Conservation (phyloP, 176 grass and related monocot species). For the Zoysia pacifica region DNA sequence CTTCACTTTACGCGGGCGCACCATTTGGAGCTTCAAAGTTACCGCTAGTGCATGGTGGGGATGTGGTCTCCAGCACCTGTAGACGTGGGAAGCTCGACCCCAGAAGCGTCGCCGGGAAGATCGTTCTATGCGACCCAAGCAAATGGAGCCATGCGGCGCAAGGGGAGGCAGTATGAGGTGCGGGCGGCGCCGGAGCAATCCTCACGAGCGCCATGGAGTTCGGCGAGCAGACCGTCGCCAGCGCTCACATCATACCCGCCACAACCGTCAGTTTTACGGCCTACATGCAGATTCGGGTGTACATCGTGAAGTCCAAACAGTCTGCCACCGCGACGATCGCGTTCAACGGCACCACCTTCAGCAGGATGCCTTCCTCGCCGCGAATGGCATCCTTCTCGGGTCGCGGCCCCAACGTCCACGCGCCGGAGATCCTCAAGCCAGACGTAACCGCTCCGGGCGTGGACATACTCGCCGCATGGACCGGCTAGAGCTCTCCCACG, state of each 20-base stretch:
- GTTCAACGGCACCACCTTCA: constrained; percentile 37
- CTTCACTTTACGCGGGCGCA: neutral
- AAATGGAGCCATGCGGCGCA: neutral
- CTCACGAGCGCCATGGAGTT: neutral
- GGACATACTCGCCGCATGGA: constrained; percentile 55
- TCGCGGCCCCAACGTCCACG: constrained; percentile 31
- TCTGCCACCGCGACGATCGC: neutral
- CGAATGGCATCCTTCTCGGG: constrained; percentile 50
- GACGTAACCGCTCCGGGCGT: constrained; percentile 58
- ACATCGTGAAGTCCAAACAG: neutral
- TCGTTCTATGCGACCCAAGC: constrained; percentile 39
- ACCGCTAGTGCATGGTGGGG: constrained; percentile 31
- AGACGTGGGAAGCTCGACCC: constrained; percentile 8
- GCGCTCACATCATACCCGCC: constrained; percentile 29
- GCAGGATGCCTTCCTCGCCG: neutral
- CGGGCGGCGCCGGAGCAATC: constrained; percentile 42
- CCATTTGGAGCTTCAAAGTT: neutral
- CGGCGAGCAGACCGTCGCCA: constrained; percentile 11
- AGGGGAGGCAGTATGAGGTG: constrained; percentile 35
- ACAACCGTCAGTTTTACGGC: neutral
- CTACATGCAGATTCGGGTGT: neutral
- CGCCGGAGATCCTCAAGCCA: constrained; percentile 51
- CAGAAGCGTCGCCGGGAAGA: constrained; percentile 15
- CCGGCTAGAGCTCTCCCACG: neutral
- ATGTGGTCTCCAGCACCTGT: constrained; percentile 4